Percentiles rank a stretch among this genome's conserved stretches.
phyloP scores from a whole-genome alignment of 441 rosid species.

The Raphanus hybrid region DNA sequence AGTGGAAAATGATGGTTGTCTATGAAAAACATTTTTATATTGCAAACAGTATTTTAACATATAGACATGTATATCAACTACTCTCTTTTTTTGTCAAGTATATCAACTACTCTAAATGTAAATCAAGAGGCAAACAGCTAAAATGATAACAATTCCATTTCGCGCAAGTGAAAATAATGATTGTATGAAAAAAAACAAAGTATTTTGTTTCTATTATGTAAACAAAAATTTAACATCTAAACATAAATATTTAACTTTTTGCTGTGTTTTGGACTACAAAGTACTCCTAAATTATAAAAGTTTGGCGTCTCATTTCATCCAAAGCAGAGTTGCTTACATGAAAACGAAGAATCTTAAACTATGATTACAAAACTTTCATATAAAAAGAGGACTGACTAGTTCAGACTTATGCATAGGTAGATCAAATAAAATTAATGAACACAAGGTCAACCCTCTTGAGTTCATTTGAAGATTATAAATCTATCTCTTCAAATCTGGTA shows the following conservation, averaged over 20 bases:
- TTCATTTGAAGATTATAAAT: constrained; percentile 26
- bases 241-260: background rate
- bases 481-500: constrained; percentile 12
- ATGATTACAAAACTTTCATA: constrained; percentile 5
- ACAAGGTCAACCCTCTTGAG: constrained; percentile 37
- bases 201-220: background rate
- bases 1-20: constrained; percentile 12
- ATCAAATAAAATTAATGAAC: constrained; percentile 18
- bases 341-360: constrained; percentile 31
- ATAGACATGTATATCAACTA: no score
- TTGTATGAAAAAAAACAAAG: background rate
- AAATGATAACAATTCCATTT: background rate
- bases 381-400: constrained; percentile 9
- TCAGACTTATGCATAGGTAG: constrained; percentile 11
- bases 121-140: background rate
- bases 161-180: background rate
- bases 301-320: constrained; percentile 9
- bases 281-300: background rate
- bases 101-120: no score
- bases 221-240: background rate
- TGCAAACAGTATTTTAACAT: background rate
- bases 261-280: background rate
- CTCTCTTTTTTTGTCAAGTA: no score
- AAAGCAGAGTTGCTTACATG: constrained; percentile 30
- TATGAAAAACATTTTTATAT: background rate